Conservation (phyloP, 371 early-diverging fungal genomes). For the Rhizomucor pusillus region DNA sequence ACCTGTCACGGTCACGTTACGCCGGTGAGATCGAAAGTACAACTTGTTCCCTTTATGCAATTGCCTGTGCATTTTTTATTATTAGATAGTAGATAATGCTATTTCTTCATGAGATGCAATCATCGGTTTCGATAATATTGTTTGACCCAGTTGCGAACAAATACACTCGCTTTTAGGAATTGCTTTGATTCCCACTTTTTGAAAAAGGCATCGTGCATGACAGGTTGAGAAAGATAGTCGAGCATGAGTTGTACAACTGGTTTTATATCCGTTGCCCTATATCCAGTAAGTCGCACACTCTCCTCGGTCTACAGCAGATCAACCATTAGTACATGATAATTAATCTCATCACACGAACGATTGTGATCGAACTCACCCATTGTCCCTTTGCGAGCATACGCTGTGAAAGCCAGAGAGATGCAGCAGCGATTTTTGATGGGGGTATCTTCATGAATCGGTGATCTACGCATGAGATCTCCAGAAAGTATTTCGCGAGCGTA, state of each 20-base stretch:
- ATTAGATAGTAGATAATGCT: no score
- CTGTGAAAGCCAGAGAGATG: conserved; percentile 86
- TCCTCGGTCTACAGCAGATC: conserved; percentile 44
- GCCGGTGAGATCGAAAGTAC: no score
- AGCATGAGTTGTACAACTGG: conserved; percentile 65
- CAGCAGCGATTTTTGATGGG: conserved; percentile 84
- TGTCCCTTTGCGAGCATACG: conserved; percentile 75
- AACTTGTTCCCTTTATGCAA: no score
- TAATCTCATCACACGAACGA: not conserved
- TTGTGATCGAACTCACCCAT: conserved; percentile 61
- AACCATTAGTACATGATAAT: not conserved
- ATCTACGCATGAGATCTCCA: conserved; percentile 93
- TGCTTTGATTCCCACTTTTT: conserved; percentile 78
- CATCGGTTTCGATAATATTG: conserved; percentile 22
- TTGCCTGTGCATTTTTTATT: no score
- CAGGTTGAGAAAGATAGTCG: conserved; percentile 57
- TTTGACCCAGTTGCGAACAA: conserved; percentile 62
- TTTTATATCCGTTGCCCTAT: conserved; percentile 63
- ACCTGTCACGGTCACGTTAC: no score
- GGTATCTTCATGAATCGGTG: conserved; percentile 72
- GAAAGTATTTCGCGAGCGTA: conserved; percentile 93
- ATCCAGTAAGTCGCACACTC: conserved; percentile 74
- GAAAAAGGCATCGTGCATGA: conserved; percentile 65
- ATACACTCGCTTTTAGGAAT: conserved; percentile 75
- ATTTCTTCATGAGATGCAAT: no score